These are phyloP conservation scores for Paspalum notatum DNA, from an alignment of 176 grass and related monocot genomes.

Conservation along the genomic window DNA sequence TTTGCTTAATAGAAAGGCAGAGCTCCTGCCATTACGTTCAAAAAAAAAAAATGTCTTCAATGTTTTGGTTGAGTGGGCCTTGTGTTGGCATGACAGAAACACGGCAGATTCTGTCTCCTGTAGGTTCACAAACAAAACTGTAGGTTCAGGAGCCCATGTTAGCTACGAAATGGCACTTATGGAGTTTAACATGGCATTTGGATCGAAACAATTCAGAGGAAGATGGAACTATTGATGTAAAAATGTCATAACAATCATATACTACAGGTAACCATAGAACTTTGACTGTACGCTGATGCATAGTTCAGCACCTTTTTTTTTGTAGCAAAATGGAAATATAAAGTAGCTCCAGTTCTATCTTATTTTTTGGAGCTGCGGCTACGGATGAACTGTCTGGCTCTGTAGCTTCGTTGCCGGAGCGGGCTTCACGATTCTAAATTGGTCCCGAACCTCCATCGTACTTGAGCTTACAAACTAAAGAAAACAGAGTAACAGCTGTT, in stretches of 20 bases:
- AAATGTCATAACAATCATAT: neutral
- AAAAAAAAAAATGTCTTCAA: too few relatives aligned
- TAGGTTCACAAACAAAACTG: neutral
- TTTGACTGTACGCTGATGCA: neutral
- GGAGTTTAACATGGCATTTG: neutral
- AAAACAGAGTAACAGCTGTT: slow-evolving; percentile 25
- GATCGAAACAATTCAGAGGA: neutral
- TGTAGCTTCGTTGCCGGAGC: slow-evolving; percentile 7
- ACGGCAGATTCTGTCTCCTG: neutral
- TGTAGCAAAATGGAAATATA: neutral
- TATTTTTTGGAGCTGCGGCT: neutral
- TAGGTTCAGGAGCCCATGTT: neutral
- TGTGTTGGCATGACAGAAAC: neutral
- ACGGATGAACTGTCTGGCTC: slow-evolving; percentile 4
- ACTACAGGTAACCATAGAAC: neutral
- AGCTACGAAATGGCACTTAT: neutral
- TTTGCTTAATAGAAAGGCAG: too few relatives aligned
- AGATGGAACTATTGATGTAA: neutral
- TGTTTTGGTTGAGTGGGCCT: neutral
- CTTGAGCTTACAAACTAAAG: slow-evolving; percentile 75
- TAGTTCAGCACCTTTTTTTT: slow-evolving; percentile 1
- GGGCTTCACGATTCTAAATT: slow-evolving; percentile 66
- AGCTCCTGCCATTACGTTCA: too few relatives aligned
- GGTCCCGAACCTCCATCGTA: slow-evolving; percentile 59
- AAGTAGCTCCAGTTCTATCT: neutral